phyloP scores from a whole-genome alignment of 345 rosid genomes.

The Erucastrum elatum region DNA sequence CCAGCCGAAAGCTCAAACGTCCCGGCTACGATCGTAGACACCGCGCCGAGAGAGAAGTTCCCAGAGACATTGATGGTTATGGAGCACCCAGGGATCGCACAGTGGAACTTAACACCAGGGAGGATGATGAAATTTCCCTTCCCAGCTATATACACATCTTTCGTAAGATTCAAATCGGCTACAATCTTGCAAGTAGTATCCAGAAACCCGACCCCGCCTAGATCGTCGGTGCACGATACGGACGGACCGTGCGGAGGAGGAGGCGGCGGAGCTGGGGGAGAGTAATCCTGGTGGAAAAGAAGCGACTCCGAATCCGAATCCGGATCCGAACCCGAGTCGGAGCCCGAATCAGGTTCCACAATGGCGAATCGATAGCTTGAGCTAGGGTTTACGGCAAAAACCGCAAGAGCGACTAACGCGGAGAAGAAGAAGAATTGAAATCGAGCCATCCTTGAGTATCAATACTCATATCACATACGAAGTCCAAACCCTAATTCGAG shows the following conservation, averaged over 20 bases:
- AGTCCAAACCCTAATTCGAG: constrained; percentile 36
- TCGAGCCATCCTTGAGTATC: constrained; percentile 58
- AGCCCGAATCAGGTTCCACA: constrained; percentile 48
- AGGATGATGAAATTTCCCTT: constrained; percentile 73
- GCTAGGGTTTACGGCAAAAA: constrained; percentile 40
- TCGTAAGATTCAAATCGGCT: constrained; percentile 79
- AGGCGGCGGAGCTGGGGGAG: constrained; percentile 97
- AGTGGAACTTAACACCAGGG: constrained; percentile 71
- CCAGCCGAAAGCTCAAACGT: constrained; percentile 67
- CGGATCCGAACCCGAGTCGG: constrained; percentile 37
- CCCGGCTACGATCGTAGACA: constrained; percentile 67
- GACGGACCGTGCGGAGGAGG: constrained; percentile 96
- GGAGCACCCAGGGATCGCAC: constrained; percentile 66
- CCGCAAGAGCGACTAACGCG: constrained; percentile 39
- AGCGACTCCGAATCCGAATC: constrained; percentile 43
- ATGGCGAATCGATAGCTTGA: constrained; percentile 43
- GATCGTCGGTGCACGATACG: constrained; percentile 84
- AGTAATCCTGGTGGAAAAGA: constrained; percentile 82
- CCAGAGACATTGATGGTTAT: constrained; percentile 77
- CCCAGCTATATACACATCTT: constrained; percentile 82
- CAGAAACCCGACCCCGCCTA: constrained; percentile 78
- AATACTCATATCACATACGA: constrained; percentile 56
- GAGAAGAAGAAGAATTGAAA: constrained; percentile 40
- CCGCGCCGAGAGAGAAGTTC: constrained; percentile 64
- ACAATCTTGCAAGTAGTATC: constrained; percentile 89